Base-by-base conservation (phyloP, 257 asterid species). In the Solanum microdontum region DNA sequence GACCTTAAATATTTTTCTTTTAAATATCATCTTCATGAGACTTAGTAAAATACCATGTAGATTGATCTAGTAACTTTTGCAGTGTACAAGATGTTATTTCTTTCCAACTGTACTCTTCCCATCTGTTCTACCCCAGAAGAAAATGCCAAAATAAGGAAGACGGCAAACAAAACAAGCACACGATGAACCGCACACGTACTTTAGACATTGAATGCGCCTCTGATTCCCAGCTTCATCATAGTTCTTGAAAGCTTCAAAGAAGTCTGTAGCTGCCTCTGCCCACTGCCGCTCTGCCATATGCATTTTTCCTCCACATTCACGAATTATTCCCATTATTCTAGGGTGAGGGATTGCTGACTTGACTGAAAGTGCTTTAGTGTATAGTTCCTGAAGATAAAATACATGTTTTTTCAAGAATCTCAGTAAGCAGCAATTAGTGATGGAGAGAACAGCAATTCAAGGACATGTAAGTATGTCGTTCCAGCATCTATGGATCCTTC, bases 251-350 rank as follows among this genome's bases (percentile, higher is more conserved):
- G 99, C 99, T 91, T 97, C 99, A 92, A 97, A 96, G 91, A 97
- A 96, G 91, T 97, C 99, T 9, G 99, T 96, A 77, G 99, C 98
- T 51, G 99, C 99, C 9, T 95, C 98, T 43, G 94, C 93, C 99
- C 99, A 97, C 84, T 94, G 98, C 82, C 99, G 89, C 95, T 97
- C 99, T 62, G 99, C 96, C 99, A 96, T 97, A 86, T 95, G 98
- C 99, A 97, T 97, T 92, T 97, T 97, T 30, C 99, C 99, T 89
- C 99, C 99, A 91, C 99, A 97, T 93, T 97, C 99, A 87, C 98
- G 99, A 91, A 97, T 96, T 83, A 97, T 96, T 51, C 99, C 99
- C 98, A 97, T 96, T 68, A 97, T 96, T 92, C 99, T 95, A 68
- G 99, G 99, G 93, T 97, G 99, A 89, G 99, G 99, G 40, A 97